These are phyloP conservation scores for Carex cristatella DNA, from an alignment of 176 grass and related monocot genomes.

Conservation along the genomic window DNA sequence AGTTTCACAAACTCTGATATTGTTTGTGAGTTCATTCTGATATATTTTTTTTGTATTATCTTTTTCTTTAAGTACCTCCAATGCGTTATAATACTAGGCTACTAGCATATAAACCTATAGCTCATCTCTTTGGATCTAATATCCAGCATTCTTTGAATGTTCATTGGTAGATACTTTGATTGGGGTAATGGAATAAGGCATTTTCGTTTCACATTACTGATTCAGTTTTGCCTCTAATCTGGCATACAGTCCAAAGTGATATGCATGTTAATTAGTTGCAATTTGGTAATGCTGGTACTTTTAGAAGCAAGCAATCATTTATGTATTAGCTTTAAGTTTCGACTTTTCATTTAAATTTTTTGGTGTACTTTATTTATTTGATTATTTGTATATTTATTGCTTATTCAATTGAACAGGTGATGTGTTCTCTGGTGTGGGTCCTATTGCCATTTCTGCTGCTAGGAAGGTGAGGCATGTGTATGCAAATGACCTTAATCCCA, in stretches of 20 bases:
- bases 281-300: background rate
- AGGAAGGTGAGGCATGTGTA: slow-evolving; percentile 84
- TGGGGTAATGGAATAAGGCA: background rate
- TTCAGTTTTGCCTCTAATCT: background rate
- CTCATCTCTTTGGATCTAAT: background rate
- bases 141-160: background rate
- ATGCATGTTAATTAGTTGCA: background rate
- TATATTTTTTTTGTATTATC: background rate
- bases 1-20: slow-evolving; percentile 63
- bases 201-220: background rate
- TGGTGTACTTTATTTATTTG: background rate
- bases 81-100: background rate
- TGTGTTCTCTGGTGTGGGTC: slow-evolving; percentile 84
- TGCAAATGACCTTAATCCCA: slow-evolving; percentile 93
- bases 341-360: background rate
- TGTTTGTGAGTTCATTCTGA: slow-evolving; percentile 60
- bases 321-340: background rate
- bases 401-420: slow-evolving; percentile 49
- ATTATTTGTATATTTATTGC: background rate
- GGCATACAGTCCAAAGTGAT: background rate
- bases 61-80: background rate
- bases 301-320: background rate
- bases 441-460: slow-evolving; percentile 71
- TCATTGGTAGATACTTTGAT: background rate
- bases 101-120: background rate